phyloP scores from a whole-genome alignment of 1,284 basidiomycete species.

The Ganoderma lucidum region DNA sequence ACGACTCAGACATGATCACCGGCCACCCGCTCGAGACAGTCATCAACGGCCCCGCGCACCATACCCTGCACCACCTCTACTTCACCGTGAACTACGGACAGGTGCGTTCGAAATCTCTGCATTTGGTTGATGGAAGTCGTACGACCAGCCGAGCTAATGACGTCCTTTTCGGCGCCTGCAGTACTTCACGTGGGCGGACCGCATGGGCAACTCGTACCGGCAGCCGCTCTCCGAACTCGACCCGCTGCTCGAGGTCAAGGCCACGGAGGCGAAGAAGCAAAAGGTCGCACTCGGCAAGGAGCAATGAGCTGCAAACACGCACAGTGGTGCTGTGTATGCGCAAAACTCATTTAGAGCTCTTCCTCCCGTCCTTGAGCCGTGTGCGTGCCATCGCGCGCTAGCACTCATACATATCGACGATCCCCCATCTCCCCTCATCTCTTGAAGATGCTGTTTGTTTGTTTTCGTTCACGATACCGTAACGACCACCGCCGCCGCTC shows the following conservation, averaged over 20 bases:
- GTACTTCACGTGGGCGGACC: constrained; percentile 98
- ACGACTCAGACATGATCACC: constrained; percentile 99
- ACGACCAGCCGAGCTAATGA: constrained; percentile 1
- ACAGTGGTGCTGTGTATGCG: background rate
- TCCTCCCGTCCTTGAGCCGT: background rate
- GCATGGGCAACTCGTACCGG: constrained; percentile 85
- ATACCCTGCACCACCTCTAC: constrained; percentile 95
- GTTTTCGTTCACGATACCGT: constrained; percentile 20
- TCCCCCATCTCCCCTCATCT: background rate
- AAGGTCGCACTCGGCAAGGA: constrained; percentile 34
- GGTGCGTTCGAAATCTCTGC: constrained; percentile 47
- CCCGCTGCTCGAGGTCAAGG: constrained; percentile 77
- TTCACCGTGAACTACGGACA: constrained; percentile 97
- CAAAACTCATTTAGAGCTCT: background rate
- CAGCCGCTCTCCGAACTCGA: constrained; percentile 87
- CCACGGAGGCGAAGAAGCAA: constrained; percentile 34
- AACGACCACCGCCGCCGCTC: constrained; percentile 9
- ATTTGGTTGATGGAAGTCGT: background rate
- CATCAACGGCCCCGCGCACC: constrained; percentile 98
- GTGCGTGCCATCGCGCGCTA: constrained; percentile 1
- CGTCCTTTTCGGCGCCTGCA: constrained; percentile 41
- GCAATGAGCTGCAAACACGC: constrained; percentile 21
- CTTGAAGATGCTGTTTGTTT: constrained; percentile 17
- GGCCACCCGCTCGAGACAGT: constrained; percentile 90
- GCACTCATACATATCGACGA: background rate